phyloP scores from a whole-genome alignment of 768 basidiomycete species.

The Pleurotus salmoneostramineus region DNA sequence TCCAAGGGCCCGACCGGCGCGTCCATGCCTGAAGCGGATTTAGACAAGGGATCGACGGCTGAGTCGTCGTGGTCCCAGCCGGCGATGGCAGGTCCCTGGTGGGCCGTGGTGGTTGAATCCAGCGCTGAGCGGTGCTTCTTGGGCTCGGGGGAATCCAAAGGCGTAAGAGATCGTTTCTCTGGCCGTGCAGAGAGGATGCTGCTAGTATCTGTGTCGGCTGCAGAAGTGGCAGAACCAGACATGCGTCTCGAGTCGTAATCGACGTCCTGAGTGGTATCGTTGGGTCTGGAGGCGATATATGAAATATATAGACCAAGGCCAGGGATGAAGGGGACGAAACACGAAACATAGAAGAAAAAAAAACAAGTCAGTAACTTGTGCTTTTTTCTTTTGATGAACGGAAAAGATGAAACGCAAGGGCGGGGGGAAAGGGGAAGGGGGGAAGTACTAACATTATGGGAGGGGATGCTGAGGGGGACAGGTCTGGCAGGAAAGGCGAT shows the following conservation, averaged over 20 bases:
- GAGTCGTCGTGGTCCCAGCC: slow-evolving; percentile 17
- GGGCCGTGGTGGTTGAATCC: slow-evolving; percentile 30
- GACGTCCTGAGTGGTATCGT: slow-evolving; percentile 35
- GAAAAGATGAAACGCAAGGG: slow-evolving; percentile 6
- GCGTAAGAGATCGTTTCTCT: slow-evolving; percentile 59
- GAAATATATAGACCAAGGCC: slow-evolving; percentile 11
- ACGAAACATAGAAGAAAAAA: slow-evolving; percentile 7
- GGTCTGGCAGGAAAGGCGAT: slow-evolving; percentile 28
- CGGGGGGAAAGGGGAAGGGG: slow-evolving; percentile 3
- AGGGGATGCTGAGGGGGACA: slow-evolving; percentile 44
- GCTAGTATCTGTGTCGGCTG: slow-evolving; percentile 53
- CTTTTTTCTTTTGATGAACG: slow-evolving; percentile 9
- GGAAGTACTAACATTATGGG: slow-evolving; percentile 38
- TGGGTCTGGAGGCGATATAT: neutral
- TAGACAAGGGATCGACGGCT: neutral
- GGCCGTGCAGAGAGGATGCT: slow-evolving; percentile 52
- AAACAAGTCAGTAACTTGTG: slow-evolving; percentile 4
- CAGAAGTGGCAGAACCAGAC: slow-evolving; percentile 72
- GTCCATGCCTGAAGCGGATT: slow-evolving; percentile 14
- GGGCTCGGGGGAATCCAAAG: slow-evolving; percentile 49
- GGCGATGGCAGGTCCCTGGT: too few relatives aligned
- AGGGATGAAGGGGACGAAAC: slow-evolving; percentile 5
- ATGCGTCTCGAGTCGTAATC: slow-evolving; percentile 68
- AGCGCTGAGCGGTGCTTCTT: slow-evolving; percentile 41
- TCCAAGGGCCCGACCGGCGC: slow-evolving; percentile 39